These are phyloP conservation scores for Sugiyamaella qingdaonensis DNA, from an alignment of 805 yeast genomes.

Conservation along the genomic window DNA sequence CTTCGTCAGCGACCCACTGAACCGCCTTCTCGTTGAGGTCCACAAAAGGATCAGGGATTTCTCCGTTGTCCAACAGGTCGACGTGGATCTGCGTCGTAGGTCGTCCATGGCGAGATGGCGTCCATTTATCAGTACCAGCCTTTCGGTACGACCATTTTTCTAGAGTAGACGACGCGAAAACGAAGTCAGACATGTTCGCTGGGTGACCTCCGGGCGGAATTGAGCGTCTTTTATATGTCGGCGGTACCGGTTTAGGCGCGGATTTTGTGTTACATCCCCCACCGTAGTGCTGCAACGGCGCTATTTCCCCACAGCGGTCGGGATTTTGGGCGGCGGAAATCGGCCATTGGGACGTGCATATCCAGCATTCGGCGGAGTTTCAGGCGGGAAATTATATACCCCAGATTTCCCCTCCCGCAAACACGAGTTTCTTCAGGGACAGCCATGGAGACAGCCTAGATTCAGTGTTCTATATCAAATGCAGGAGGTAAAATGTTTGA, in stretches of 20 bases:
- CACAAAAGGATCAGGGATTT: constrained; percentile 45
- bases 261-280: too few relatives aligned
- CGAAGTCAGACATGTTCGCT: not conserved
- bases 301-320: constrained; percentile 2
- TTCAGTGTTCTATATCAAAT: too few relatives aligned
- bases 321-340: not conserved
- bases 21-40: constrained; percentile 42
- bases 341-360: not conserved
- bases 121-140: constrained; percentile 19
- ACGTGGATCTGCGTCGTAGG: constrained; percentile 37
- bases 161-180: not conserved
- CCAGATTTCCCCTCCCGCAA: too few relatives aligned
- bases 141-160: constrained; percentile 20
- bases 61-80: constrained; percentile 38
- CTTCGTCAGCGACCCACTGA: constrained; percentile 49
- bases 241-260: too few relatives aligned
- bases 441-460: too few relatives aligned
- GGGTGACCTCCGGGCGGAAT: not conserved
- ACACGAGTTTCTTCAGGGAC: too few relatives aligned
- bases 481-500: too few relatives aligned
- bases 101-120: constrained; percentile 13
- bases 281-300: too few relatives aligned
- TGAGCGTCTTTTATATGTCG: not conserved
- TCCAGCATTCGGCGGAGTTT: not conserved
- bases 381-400: not conserved